Percentiles rank a stretch among this genome's conserved stretches.
phyloP scores from a whole-genome alignment of 2,329 filamentous ascomycete species.

The Corynespora cassiicola region DNA sequence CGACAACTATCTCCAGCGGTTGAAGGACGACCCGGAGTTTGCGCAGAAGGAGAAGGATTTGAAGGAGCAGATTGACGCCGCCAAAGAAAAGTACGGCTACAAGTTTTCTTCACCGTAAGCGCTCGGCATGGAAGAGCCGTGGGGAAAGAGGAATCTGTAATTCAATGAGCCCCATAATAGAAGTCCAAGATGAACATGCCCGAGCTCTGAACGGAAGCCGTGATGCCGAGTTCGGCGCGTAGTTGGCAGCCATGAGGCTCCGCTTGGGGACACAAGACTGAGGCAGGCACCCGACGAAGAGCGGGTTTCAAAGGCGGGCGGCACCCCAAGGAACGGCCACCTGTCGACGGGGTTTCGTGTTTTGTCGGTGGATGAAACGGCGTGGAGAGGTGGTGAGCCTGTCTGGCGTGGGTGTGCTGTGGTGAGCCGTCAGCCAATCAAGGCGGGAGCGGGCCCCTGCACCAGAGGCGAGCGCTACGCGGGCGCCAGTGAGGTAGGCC shows the following conservation, averaged over 20 bases:
- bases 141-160: too few relatives aligned
- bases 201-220: too few relatives aligned
- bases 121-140: background rate
- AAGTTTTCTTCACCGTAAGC: slow-evolving; percentile 49
- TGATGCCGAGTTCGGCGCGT: too few relatives aligned
- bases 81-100: slow-evolving; percentile 55
- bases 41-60: slow-evolving; percentile 53
- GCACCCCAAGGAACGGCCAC: slow-evolving; percentile 11
- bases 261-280: background rate
- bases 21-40: slow-evolving; percentile 57
- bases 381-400: slow-evolving; percentile 11
- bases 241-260: slow-evolving; percentile 5
- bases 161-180: too few relatives aligned
- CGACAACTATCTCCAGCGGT: slow-evolving; percentile 45
- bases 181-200: too few relatives aligned
- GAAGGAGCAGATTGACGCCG: slow-evolving; percentile 44
- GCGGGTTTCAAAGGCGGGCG: slow-evolving; percentile 12
- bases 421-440: slow-evolving; percentile 32
- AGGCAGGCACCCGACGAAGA: slow-evolving; percentile 1
- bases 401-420: slow-evolving; percentile 10
- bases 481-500: slow-evolving; percentile 36
- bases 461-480: slow-evolving; percentile 11
- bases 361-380: slow-evolving; percentile 17
- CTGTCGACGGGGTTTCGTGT: slow-evolving; percentile 14
- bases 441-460: slow-evolving; percentile 12